Conservation (phyloP, 768 basidiomycete species). For the Cubamyces sp. region DNA sequence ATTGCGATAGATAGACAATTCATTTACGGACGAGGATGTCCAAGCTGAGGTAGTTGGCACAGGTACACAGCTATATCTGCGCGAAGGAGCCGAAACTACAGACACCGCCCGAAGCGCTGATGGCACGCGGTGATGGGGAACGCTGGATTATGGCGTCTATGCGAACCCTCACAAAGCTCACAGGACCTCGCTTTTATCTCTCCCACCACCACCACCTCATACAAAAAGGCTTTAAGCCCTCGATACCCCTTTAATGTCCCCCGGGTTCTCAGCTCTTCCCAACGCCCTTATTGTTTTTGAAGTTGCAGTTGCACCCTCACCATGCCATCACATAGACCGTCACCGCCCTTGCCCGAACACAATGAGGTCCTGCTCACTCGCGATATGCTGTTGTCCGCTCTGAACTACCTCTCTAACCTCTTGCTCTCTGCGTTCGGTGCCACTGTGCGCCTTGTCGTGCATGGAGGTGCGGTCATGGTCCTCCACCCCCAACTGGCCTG, state of each 20-base stretch:
- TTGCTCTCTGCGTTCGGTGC: constrained; percentile 50
- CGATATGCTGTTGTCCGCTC: constrained; percentile 45
- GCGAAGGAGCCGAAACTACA: background rate
- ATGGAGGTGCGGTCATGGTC: constrained; percentile 78
- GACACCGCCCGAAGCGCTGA: constrained; percentile 5
- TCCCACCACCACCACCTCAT: constrained; percentile 9
- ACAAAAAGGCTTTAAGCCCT: constrained; percentile 25
- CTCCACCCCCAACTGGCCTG: constrained; percentile 53
- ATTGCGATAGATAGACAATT: background rate
- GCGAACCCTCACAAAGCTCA: constrained; percentile 9
- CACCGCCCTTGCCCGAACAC: constrained; percentile 29
- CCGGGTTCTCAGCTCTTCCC: constrained; percentile 4
- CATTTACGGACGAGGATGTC: background rate
- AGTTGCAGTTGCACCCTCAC: background rate
- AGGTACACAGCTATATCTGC: constrained; percentile 4
- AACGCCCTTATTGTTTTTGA: background rate
- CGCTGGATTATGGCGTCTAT: background rate
- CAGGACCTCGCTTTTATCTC: background rate
- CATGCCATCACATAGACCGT: constrained; percentile 10
- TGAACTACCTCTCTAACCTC: constrained; percentile 56
- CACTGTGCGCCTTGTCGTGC: constrained; percentile 63
- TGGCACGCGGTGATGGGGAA: constrained; percentile 5
- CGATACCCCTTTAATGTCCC: constrained; percentile 26
- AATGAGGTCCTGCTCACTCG: constrained; percentile 42
- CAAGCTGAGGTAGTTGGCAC: constrained; percentile 13